Percentiles rank a stretch among this genome's conserved stretches.
phyloP scores from a whole-genome alignment of 345 rosid genomes.

The Citrus glauca region DNA sequence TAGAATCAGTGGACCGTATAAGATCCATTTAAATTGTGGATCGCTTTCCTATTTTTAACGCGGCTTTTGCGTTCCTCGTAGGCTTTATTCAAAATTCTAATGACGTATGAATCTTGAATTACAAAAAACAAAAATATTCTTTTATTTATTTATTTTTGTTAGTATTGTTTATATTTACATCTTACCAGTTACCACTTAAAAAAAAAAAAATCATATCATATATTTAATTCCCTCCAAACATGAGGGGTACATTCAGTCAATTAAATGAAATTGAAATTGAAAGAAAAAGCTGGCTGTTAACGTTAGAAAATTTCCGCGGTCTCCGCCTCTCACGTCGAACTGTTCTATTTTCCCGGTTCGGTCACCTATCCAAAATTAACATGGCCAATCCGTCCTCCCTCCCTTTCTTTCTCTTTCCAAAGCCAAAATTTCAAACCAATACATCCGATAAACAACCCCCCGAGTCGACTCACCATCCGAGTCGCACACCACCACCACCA shows the following conservation, averaged over 20 bases:
- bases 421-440: background rate
- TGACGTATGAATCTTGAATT: no score
- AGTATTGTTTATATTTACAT: no score
- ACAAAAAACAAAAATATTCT: no score
- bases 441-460: background rate
- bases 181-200: no score
- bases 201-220: no score
- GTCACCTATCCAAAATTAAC: background rate
- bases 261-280: background rate
- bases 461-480: background rate
- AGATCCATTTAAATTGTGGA: no score
- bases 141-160: no score
- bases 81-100: no score
- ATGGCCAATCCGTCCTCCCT: background rate
- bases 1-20: no score
- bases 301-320: background rate
- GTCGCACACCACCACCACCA: background rate
- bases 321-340: background rate
- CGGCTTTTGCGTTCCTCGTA: no score
- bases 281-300: background rate
- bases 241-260: constrained; percentile 1
- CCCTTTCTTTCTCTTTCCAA: background rate
- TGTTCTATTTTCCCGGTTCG: constrained; percentile 19
- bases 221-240: background rate
- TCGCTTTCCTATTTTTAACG: no score